These are phyloP conservation scores for Chaetoscypha palmicola DNA, from an alignment of 2,329 filamentous ascomycete species.

Conservation along the genomic window DNA sequence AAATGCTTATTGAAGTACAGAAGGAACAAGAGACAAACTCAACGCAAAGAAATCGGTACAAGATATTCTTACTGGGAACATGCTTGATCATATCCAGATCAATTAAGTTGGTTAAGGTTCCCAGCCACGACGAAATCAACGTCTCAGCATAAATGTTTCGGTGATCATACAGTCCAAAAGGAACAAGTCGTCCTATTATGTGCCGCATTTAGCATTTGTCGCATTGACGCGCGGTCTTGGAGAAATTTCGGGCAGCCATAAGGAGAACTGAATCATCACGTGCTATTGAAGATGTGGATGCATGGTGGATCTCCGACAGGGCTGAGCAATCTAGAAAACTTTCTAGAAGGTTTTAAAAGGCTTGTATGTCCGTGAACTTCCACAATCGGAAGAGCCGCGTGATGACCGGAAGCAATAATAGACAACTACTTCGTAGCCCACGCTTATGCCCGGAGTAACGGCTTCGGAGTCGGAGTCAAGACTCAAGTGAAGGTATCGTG, in stretches of 20 bases:
- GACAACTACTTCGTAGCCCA: background rate
- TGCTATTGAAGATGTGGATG: background rate
- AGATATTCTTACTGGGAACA: too few relatives aligned
- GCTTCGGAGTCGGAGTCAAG: background rate
- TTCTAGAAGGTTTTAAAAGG: background rate
- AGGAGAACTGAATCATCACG: constrained; percentile 1
- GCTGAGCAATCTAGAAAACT: background rate
- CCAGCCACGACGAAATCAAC: constrained; percentile 2
- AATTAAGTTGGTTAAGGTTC: background rate
- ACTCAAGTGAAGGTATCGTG: background rate
- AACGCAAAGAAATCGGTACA: too few relatives aligned
- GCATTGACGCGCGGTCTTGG: constrained; percentile 7
- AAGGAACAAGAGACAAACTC: too few relatives aligned
- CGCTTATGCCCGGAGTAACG: background rate
- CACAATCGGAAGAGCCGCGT: background rate
- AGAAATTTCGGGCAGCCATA: constrained; percentile 7
- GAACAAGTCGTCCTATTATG: background rate
- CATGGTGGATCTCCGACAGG: background rate
- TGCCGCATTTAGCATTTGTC: constrained; percentile 1
- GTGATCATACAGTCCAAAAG: constrained; percentile 6
- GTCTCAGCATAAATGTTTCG: constrained; percentile 1
- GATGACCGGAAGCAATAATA: background rate
- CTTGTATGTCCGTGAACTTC: too few relatives aligned
- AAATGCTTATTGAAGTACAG: too few relatives aligned
- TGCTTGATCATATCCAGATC: background rate